These are phyloP conservation scores for Neolecta irregularis DNA, from an alignment of 1,139 yeast genomes.

Conservation along the genomic window DNA sequence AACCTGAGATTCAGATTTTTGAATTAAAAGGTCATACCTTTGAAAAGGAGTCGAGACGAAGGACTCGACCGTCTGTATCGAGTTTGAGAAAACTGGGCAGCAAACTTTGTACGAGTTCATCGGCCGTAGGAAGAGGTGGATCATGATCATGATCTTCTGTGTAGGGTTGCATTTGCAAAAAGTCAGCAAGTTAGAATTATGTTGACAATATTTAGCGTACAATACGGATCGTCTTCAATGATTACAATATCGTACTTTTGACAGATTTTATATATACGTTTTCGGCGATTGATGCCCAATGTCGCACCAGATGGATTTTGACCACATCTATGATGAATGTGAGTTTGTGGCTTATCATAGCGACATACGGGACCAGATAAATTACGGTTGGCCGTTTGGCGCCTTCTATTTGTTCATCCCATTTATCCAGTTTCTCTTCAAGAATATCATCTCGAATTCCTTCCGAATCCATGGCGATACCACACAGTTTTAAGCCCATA, in stretches of 20 bases:
- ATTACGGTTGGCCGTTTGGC: slow-evolving; percentile 60
- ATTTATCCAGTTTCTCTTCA: slow-evolving; percentile 44
- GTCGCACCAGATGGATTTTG: slow-evolving; percentile 92
- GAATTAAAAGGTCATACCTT: no score
- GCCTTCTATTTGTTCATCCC: slow-evolving; percentile 30
- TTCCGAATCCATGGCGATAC: slow-evolving; percentile 60
- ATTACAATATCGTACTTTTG: slow-evolving; percentile 66
- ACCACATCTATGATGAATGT: no score
- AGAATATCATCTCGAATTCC: slow-evolving; percentile 69
- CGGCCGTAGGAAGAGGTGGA: slow-evolving; percentile 27
- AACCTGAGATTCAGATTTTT: no score
- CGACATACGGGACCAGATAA: slow-evolving; percentile 74
- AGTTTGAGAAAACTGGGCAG: slow-evolving; percentile 65
- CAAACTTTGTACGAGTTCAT: slow-evolving; percentile 48
- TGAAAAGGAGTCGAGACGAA: slow-evolving; percentile 81
- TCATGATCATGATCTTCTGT: slow-evolving; percentile 25
- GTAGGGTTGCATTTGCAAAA: slow-evolving; percentile 51
- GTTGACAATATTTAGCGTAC: no score
- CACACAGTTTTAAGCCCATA: slow-evolving; percentile 50
- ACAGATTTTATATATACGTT: slow-evolving; percentile 52
- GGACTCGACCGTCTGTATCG: slow-evolving; percentile 80
- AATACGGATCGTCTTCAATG: slow-evolving; percentile 84
- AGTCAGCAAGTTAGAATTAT: no score
- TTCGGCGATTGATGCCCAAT: slow-evolving; percentile 55
- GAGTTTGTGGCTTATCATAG: no score